phyloP scores from a whole-genome alignment of 148 eudicot genomes.

The Cornus controversa region DNA sequence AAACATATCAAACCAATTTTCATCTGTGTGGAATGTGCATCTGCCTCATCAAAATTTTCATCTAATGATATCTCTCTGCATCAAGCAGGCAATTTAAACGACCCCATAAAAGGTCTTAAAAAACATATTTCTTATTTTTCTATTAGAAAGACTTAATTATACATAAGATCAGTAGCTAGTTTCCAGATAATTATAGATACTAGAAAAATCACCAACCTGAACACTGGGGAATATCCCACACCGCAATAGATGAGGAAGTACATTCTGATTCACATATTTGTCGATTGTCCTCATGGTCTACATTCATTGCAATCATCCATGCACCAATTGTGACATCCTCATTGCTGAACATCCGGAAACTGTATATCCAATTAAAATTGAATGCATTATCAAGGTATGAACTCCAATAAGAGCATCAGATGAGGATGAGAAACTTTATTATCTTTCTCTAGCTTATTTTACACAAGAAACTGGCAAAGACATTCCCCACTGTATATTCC shows the following conservation, averaged over 20 bases:
- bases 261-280: slow-evolving; percentile 72
- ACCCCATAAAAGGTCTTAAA: background rate
- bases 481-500: too few relatives aligned
- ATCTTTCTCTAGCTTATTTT: background rate
- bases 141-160: background rate
- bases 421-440: background rate
- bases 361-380: slow-evolving; percentile 33
- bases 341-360: slow-evolving; percentile 96
- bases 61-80: background rate
- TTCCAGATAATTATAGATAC: background rate
- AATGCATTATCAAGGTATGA: slow-evolving; percentile 3
- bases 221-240: slow-evolving; percentile 97
- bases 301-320: slow-evolving; percentile 99
- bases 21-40: background rate
- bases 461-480: background rate
- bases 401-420: background rate
- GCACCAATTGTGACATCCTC: slow-evolving; percentile 96
- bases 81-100: background rate
- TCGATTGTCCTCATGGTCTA: slow-evolving; percentile 72
- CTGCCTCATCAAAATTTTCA: background rate
- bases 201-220: slow-evolving; percentile 56
- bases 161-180: slow-evolving; percentile 2
- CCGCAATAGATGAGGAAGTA: slow-evolving; percentile 74
- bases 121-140: background rate
- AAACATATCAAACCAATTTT: background rate